Percentiles rank a stretch among this genome's conserved stretches.
Conservation (phyloP, 2,329 filamentous ascomycete species). For the Aspergillus tamarii region DNA sequence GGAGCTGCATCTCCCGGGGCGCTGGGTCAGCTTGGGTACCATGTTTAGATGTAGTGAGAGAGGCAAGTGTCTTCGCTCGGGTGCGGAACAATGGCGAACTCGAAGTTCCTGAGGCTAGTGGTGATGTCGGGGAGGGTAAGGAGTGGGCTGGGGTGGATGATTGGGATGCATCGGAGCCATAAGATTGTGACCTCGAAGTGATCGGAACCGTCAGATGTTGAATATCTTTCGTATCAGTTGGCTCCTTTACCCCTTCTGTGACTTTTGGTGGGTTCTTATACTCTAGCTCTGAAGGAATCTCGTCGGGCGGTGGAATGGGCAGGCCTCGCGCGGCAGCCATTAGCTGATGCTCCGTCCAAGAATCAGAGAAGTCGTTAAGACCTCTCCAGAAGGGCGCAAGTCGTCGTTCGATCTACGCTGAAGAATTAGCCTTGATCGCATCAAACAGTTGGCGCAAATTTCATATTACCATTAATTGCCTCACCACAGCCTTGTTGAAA, state of each 20-base stretch:
- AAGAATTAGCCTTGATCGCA: constrained; percentile 23
- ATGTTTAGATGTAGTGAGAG: constrained; percentile 75
- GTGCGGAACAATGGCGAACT: constrained; percentile 70
- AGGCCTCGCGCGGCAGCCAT: constrained; percentile 84
- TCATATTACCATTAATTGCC: constrained; percentile 80
- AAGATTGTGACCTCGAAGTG: constrained; percentile 73
- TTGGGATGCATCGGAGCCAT: constrained; percentile 72
- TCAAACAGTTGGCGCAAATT: not conserved
- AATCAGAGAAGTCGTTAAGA: constrained; percentile 82
- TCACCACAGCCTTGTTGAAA: constrained; percentile 84
- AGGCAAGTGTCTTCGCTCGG: constrained; percentile 85
- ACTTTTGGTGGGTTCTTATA: constrained; percentile 54
- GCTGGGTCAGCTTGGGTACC: constrained; percentile 70
- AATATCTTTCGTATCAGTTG: constrained; percentile 61
- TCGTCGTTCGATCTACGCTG: constrained; percentile 80
- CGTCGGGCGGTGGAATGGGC: constrained; percentile 80
- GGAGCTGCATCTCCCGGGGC: constrained; percentile 77
- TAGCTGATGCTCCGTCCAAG: constrained; percentile 95
- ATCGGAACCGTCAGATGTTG: constrained; percentile 80
- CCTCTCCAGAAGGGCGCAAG: constrained; percentile 96
- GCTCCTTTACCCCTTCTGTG: constrained; percentile 47
- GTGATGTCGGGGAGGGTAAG: constrained; percentile 61
- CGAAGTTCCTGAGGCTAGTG: constrained; percentile 54
- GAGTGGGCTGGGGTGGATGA: constrained; percentile 66
- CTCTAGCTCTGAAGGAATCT: constrained; percentile 72